Conservation (phyloP, 106 monocot genomes). For the Dendrobium chrysotoxum region DNA sequence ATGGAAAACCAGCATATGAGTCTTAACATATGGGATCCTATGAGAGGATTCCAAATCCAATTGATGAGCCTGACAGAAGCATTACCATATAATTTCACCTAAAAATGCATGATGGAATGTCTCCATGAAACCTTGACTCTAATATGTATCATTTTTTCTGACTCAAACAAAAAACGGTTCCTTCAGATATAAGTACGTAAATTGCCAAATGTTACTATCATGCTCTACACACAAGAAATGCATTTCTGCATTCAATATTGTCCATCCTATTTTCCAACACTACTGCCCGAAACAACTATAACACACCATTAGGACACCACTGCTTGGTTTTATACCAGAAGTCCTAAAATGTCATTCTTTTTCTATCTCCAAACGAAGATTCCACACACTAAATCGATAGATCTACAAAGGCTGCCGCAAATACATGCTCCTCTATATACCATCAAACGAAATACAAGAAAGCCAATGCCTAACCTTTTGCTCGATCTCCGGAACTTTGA, state of each 20-base stretch:
- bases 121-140: neutral
- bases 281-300: neutral
- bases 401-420: constrained; percentile 3
- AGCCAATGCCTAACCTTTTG: constrained; percentile 62
- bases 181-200: neutral
- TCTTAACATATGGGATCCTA: neutral
- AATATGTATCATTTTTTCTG: neutral
- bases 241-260: neutral
- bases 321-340: neutral
- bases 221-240: neutral
- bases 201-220: neutral
- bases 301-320: neutral
- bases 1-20: neutral
- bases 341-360: neutral
- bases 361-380: neutral
- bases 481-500: constrained; percentile 96
- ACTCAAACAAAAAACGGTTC: neutral
- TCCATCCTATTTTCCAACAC: neutral
- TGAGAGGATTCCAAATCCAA: neutral
- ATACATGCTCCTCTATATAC: neutral
- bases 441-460: neutral
- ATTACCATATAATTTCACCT: neutral
- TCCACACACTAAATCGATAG: neutral
- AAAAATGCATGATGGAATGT: neutral
- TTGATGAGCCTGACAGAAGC: neutral